Conservation (phyloP, 2,329 filamentous ascomycete species). For the Cytospora paraplurivora region DNA sequence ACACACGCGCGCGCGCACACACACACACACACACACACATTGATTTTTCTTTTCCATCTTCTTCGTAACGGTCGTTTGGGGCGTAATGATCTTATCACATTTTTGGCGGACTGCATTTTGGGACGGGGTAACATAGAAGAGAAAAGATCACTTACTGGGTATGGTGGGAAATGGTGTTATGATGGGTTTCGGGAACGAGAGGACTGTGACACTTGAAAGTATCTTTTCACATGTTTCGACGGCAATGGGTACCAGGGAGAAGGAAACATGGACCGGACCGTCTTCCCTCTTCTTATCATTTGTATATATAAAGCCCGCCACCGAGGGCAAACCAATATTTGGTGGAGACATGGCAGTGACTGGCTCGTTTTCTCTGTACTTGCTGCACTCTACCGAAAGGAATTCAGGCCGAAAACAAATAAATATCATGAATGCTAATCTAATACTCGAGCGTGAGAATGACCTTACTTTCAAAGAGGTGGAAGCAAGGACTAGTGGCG, state of each 20-base stretch:
- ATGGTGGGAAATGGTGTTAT: constrained; percentile 3
- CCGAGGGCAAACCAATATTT: not conserved
- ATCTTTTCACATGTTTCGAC: not conserved
- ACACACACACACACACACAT: not conserved
- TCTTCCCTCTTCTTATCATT: not conserved
- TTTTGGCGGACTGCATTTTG: constrained; percentile 27
- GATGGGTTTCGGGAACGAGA: not conserved
- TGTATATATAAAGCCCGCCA: not conserved
- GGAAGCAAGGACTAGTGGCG: not conserved
- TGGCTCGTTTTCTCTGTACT: not conserved
- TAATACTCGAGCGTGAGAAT: not conserved
- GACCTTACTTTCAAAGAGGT: not conserved
- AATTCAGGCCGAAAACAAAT: not conserved
- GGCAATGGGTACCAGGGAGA: constrained; percentile 1
- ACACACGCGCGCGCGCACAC: no score
- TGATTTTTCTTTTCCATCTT: not conserved
- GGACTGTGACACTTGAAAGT: not conserved
- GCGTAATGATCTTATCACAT: constrained; percentile 25
- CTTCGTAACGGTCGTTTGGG: constrained; percentile 7
- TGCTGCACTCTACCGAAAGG: not conserved
- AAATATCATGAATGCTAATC: not conserved
- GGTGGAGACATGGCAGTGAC: not conserved
- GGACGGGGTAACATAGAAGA: not conserved
- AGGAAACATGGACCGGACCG: not conserved
- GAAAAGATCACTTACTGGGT: not conserved